These are phyloP conservation scores for Phytophthora sojae DNA, from an alignment of 352 stramenopile species.

Conservation along the genomic window DNA sequence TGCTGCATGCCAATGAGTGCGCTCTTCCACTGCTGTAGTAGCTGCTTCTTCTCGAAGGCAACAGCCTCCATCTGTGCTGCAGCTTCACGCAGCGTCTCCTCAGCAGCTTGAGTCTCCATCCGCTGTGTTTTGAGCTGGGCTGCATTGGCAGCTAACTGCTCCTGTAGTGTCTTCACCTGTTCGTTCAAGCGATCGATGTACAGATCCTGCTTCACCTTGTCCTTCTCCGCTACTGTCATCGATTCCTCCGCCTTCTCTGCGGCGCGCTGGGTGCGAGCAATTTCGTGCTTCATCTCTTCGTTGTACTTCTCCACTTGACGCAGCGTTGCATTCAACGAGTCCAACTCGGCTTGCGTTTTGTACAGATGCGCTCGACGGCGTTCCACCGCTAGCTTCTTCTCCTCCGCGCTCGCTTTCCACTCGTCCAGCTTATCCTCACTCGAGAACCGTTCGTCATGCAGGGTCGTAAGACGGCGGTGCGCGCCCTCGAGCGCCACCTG, in stretches of 20 bases:
- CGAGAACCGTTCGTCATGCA: slow-evolving; percentile 73
- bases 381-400: slow-evolving; percentile 75
- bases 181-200: slow-evolving; percentile 95
- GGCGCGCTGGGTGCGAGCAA: slow-evolving; percentile 90
- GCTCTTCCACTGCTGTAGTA: slow-evolving; percentile 96
- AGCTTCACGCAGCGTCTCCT: slow-evolving; percentile 90
- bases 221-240: slow-evolving; percentile 93
- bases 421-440: slow-evolving; percentile 81
- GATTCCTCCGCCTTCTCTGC: slow-evolving; percentile 95
- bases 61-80: slow-evolving; percentile 92
- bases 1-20: slow-evolving; percentile 92
- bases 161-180: slow-evolving; percentile 89
- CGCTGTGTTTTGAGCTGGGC: slow-evolving; percentile 88
- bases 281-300: slow-evolving; percentile 95
- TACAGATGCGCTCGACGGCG: slow-evolving; percentile 69
- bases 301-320: slow-evolving; percentile 95
- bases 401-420: slow-evolving; percentile 61
- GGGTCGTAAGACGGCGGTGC: slow-evolving; percentile 71
- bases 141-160: slow-evolving; percentile 82
- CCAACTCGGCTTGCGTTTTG: slow-evolving; percentile 90
- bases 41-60: slow-evolving; percentile 95
- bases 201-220: slow-evolving; percentile 94
- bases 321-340: slow-evolving; percentile 85
- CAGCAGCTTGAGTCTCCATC: slow-evolving; percentile 85
- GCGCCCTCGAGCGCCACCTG: slow-evolving; percentile 91